Base-by-base conservation (phyloP, 2,329 filamentous ascomycete genomes). In the Diaporthe sp. region DNA sequence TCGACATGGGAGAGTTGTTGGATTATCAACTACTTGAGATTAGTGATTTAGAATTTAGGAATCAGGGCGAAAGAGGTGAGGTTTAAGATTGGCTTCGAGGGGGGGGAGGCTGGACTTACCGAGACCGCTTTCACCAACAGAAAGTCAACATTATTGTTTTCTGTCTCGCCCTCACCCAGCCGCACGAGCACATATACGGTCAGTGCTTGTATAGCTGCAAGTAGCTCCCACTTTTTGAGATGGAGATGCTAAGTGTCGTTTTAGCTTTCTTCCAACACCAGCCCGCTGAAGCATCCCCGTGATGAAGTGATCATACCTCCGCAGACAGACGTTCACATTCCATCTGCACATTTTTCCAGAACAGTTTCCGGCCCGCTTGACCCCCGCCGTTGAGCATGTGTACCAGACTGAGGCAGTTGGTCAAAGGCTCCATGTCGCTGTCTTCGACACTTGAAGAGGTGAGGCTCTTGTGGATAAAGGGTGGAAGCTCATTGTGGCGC, bases 181-280 rank as follows among this genome's bases (percentile, higher is more conserved):
- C 42, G 39, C 4, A 65, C 20, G 17, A 65, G 42, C 2, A 65
- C 25, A 13, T 65, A 65, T 2, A 65, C 34, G 15, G 61, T 22
- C 15, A 49, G 61, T 6, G 61, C 61, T 22, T 65, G 61, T 22
- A 65, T 65, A 12, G 61, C 61, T 65, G 61, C 13, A 12, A 65
- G 61, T 3, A 65, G 25, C 44, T 22, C 61, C 61, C 61, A 65
- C 15, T 49, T 65, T 3, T 3, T 65, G 15, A 65, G 10, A 8
- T 15, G 34, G 1, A 12, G 61, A n/a, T 65, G 15, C 61, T 65
- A 15, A 5, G 9, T 3, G 10, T 31, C n/a, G 10, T 4, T 25
- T 65, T 4, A 65, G 39, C 60, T 20, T 25, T 39, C 37, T 39
- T n/a, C 28, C 37, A 42, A 22, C 22, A 25, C 60, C 37, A 39